A percentile compares a stretch with the other conserved stretches of the same genome.
Conservation (phyloP, 148 eudicot species). For the Cornus controversa region DNA sequence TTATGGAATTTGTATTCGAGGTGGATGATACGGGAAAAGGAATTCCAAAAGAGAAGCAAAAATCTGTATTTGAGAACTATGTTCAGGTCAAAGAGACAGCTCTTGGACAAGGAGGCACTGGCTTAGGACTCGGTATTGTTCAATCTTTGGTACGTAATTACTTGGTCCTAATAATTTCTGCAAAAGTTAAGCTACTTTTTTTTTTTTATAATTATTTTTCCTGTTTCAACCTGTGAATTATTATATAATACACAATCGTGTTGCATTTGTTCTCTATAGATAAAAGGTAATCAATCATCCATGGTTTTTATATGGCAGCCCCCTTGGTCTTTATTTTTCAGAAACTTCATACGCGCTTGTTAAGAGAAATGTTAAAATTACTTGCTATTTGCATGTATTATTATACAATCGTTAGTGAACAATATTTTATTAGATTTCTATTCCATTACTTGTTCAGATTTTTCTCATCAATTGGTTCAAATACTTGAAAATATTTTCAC, state of each 20-base stretch:
- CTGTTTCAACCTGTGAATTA: neutral
- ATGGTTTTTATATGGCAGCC: too few relatives aligned
- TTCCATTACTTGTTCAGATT: neutral
- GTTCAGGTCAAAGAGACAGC: constrained; percentile 71
- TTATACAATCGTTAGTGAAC: too few relatives aligned
- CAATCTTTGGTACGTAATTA: constrained; percentile 62
- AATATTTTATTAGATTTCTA: too few relatives aligned
- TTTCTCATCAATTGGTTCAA: neutral
- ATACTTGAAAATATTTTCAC: neutral
- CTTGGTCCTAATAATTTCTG: neutral
- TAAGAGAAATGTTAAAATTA: too few relatives aligned
- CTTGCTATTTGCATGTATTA: too few relatives aligned
- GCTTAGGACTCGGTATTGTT: constrained; percentile 87
- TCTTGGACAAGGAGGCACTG: constrained; percentile 65
- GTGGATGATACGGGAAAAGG: constrained; percentile 87
- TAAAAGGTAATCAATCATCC: too few relatives aligned
- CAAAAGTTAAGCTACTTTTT: neutral
- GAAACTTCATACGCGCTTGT: too few relatives aligned
- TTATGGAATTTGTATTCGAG: constrained; percentile 70
- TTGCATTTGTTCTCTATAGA: too few relatives aligned
- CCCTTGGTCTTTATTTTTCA: too few relatives aligned
- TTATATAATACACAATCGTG: too few relatives aligned
- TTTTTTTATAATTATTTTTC: neutral
- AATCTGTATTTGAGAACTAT: constrained; percentile 69
- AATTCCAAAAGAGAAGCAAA: constrained; percentile 68